Base-by-base conservation (phyloP, 1,139 yeast species). In the Sugiyamaella novakii region DNA sequence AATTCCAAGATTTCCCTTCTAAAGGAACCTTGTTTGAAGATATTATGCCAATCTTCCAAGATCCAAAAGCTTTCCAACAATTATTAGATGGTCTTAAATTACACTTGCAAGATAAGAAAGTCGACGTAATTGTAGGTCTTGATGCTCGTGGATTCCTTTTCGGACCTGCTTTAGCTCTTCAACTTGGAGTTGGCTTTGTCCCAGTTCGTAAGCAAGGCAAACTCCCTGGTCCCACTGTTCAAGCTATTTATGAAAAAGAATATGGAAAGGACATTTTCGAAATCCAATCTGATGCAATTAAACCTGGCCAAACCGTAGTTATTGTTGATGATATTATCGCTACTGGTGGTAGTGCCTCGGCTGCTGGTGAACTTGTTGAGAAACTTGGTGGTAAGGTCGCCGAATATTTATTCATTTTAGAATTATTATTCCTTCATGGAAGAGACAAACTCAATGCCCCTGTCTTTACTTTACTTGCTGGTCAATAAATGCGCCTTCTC, bases 91-190 rank as follows among this genome's bases (percentile, higher is more conserved):
- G 96, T 15, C 86, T 91, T 73, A 81, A 84, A 70, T 67, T 81
- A 54, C 95, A 87, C 64, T 67, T 92, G 55, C 81, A 81, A 50
- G 78, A 77, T 56, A 69, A 75, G 45, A 65, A 66, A 54, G 83
- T 87, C 62, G 98, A 92, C 65, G 92, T 85, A 65, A 78, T 92
- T 57, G 89, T 92, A 47, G 99, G 98, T 36, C 78, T 94, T 59
- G 99, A 92, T 70, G 87, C 97, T 49, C 84, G 99, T 70, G 99
- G 99, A 1, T 92, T 92, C 68, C 76, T 92, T 54, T 92, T 92
- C 62, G 99, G 98, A 8, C 98, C 99, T 43, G 75, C 98, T 33
- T 76, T 92, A 59, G 98, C 98, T 6, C 78, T 92, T 57, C 92
- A 88, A 52, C 72, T 92, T 53, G 83, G 84, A 55, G 92, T 94